A percentile compares a stretch with the other conserved stretches of the same genome.
phyloP scores from a whole-genome alignment of 768 basidiomycete genomes.

The Podaxis rugospora region DNA sequence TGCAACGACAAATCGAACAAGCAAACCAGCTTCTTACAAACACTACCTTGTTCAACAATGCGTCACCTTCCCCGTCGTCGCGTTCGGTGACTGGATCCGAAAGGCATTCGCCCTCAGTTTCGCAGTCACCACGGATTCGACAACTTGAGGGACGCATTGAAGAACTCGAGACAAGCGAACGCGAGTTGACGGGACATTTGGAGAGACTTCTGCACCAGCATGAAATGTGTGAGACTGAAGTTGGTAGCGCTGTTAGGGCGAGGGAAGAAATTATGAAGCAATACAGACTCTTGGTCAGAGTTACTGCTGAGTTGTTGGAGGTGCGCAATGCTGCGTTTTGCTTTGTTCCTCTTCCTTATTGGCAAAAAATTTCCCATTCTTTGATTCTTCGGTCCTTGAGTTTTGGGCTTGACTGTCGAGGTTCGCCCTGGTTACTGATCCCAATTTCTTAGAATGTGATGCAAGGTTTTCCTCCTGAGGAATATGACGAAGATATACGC shows the following conservation, averaged over 20 bases:
- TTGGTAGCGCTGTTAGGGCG: slow-evolving; percentile 27
- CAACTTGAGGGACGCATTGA: neutral
- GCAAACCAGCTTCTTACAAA: neutral
- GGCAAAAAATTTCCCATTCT: neutral
- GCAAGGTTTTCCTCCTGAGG: slow-evolving; percentile 1
- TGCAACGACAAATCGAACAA: slow-evolving; percentile 4
- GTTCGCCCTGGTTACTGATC: neutral
- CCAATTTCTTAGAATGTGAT: neutral
- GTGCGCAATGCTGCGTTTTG: neutral
- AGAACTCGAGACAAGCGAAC: slow-evolving; percentile 1
- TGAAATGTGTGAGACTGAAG: slow-evolving; percentile 22
- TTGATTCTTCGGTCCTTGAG: neutral
- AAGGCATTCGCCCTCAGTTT: neutral
- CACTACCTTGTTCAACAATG: neutral
- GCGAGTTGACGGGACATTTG: neutral
- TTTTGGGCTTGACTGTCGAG: neutral
- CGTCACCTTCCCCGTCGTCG: neutral
- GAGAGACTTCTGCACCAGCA: slow-evolving; percentile 27
- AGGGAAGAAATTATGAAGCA: slow-evolving; percentile 28
- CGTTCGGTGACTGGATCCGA: neutral
- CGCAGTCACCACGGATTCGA: neutral
- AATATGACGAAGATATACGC: neutral
- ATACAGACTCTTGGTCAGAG: slow-evolving; percentile 32
- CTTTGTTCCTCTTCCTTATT: neutral
- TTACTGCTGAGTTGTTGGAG: slow-evolving; percentile 32